phyloP scores from a whole-genome alignment of 768 basidiomycete genomes.

The Lactarius sp. region DNA sequence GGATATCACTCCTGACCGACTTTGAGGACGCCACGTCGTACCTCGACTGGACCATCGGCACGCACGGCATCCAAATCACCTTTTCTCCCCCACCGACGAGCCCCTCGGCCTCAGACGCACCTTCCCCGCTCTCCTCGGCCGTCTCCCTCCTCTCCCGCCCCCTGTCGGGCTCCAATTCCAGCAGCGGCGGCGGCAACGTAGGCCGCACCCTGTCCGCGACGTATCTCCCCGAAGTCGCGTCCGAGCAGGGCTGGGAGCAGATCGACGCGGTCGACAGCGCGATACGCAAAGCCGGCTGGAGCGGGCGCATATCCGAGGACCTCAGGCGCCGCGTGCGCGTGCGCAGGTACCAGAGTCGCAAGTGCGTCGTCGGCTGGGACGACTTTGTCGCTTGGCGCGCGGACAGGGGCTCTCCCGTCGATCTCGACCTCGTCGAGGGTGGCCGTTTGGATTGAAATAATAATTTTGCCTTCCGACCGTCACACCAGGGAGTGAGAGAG shows the following conservation, averaged over 20 bases:
- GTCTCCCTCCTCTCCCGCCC: constrained; percentile 43
- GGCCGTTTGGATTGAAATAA: neutral
- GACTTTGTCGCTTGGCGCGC: constrained; percentile 76
- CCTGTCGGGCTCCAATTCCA: constrained; percentile 27
- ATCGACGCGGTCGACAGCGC: constrained; percentile 86
- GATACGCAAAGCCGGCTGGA: constrained; percentile 92
- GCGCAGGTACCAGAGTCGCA: constrained; percentile 76
- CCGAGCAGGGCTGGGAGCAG: constrained; percentile 93
- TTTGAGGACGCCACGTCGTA: constrained; percentile 83
- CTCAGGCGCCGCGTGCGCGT: constrained; percentile 69
- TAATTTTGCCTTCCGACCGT: too few relatives aligned
- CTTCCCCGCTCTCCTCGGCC: constrained; percentile 69
- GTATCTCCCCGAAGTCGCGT: constrained; percentile 89
- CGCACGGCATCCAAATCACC: constrained; percentile 86
- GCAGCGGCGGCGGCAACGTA: neutral
- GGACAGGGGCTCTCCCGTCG: constrained; percentile 35
- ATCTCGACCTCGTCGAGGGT: constrained; percentile 5
- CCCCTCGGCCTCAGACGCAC: constrained; percentile 49
- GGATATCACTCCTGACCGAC: constrained; percentile 84
- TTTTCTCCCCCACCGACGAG: constrained; percentile 75
- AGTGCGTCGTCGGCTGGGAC: constrained; percentile 63
- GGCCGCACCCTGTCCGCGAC: constrained; percentile 70
- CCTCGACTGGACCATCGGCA: constrained; percentile 89
- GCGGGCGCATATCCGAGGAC: constrained; percentile 75
- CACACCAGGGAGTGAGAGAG: neutral